phyloP scores from a whole-genome alignment of 495 filamentous ascomycete genomes.

The Delitschia confertaspora region DNA sequence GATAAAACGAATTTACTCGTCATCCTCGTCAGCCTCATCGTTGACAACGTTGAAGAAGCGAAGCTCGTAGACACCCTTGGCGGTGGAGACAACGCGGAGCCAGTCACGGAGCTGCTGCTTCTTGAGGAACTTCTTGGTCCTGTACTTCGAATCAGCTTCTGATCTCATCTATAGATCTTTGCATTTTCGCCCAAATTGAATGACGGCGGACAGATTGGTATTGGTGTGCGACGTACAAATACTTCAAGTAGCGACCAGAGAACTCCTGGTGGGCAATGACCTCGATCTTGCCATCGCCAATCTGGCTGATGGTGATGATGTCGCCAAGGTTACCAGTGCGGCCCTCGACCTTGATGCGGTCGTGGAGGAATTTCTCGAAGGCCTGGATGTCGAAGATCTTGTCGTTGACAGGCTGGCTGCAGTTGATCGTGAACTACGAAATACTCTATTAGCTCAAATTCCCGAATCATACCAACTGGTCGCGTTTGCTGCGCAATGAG shows the following conservation, averaged over 20 bases:
- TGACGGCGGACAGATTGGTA: not conserved
- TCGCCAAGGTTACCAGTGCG: conserved; percentile 97
- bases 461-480: not conserved
- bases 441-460: no score
- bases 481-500: not conserved
- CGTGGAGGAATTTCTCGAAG: conserved; percentile 99
- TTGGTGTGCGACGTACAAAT: conserved; percentile 60
- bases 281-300: conserved; percentile 93
- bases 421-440: conserved; percentile 99
- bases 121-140: conserved; percentile 99
- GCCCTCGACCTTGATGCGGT: conserved; percentile 99
- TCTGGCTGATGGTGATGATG: conserved; percentile 77
- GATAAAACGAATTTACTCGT: conserved; percentile 94
- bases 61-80: conserved; percentile 95
- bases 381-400: conserved; percentile 99
- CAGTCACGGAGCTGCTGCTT: conserved; percentile 99
- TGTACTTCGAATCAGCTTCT: conserved; percentile 31
- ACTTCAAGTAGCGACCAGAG: conserved; percentile 98
- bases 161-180: not conserved
- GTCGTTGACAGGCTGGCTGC: conserved; percentile 91
- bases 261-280: conserved; percentile 95
- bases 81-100: conserved; percentile 95
- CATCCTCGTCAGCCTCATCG: conserved; percentile 93
- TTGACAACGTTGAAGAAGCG: conserved; percentile 99
- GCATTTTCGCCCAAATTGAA: not conserved